phyloP scores from a whole-genome alignment of 371 early-diverging fungal species.

The Rhizopus stolonifer region DNA sequence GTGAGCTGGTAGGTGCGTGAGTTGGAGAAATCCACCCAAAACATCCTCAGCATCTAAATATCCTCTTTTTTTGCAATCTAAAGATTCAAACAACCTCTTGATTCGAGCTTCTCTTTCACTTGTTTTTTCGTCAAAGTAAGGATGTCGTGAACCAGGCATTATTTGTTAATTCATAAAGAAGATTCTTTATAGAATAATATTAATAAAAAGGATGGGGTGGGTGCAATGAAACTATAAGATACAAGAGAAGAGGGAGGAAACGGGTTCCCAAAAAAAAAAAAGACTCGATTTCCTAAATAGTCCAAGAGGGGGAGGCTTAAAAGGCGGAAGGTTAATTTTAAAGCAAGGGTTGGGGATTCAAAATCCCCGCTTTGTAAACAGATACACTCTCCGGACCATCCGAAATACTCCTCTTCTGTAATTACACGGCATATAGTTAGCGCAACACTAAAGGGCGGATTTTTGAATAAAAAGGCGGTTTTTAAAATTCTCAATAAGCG shows the following conservation, averaged over 20 bases:
- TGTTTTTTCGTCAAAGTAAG: constrained; percentile 51
- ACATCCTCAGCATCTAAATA: constrained; percentile 51
- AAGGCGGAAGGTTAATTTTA: too few species aligned
- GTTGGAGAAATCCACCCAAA: constrained; percentile 45
- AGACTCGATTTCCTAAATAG: not conserved
- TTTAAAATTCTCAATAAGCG: too few species aligned
- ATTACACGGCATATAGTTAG: too few species aligned
- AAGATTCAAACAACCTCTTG: constrained; percentile 44
- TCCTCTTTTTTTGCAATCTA: constrained; percentile 43
- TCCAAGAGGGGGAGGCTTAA: not conserved
- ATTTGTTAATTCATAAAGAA: constrained; percentile 1
- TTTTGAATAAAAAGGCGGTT: too few species aligned
- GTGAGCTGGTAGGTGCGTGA: constrained; percentile 52
- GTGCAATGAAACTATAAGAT: not conserved
- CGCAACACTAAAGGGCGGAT: too few species aligned
- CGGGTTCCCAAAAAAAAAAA: not conserved
- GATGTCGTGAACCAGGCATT: constrained; percentile 36
- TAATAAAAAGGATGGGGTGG: not conserved
- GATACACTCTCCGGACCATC: too few species aligned
- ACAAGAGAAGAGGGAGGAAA: not conserved
- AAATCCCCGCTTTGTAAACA: not conserved
- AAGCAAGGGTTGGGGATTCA: not conserved
- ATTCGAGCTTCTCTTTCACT: constrained; percentile 48
- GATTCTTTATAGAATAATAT: not conserved
- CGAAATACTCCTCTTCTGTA: too few species aligned